Percentiles rank a stretch among this genome's conserved stretches.
Conservation (phyloP, 192 early-diverging fungal species). For the Coemansia sp. region DNA sequence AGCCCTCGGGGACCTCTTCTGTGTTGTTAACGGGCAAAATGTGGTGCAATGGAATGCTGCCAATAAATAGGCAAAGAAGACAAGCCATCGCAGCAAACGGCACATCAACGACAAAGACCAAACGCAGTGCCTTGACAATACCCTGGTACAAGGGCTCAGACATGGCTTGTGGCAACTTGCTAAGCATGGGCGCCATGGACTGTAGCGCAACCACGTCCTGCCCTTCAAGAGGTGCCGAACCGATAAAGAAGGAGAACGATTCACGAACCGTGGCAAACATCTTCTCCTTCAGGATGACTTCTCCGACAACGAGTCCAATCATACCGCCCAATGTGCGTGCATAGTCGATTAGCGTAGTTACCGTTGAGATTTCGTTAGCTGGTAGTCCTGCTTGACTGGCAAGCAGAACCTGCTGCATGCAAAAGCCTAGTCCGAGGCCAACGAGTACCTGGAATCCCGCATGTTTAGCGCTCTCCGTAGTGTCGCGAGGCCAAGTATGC, state of each 20-base stretch:
- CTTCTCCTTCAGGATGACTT: conserved; percentile 52
- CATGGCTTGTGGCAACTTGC: conserved; percentile 17
- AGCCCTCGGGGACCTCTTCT: conserved; percentile 37
- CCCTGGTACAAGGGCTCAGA: conserved; percentile 30
- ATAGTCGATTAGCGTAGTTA: conserved; percentile 55
- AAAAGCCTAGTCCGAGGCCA: conserved; percentile 52
- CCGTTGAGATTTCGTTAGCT: conserved; percentile 46
- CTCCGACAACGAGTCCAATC: conserved; percentile 53
- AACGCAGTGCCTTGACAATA: conserved; percentile 39
- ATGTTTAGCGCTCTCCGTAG: conserved; percentile 13
- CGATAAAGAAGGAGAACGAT: conserved; percentile 21
- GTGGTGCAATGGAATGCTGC: conserved; percentile 42
- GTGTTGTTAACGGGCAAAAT: conserved; percentile 27
- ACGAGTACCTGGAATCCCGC: conserved; percentile 40
- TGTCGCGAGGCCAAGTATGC: conserved; percentile 40
- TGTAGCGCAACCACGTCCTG: conserved; percentile 41
- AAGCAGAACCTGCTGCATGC: conserved; percentile 55
- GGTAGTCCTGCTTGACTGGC: conserved; percentile 45
- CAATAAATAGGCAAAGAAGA: conserved; percentile 41
- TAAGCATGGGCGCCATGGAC: conserved; percentile 43
- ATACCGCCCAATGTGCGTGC: conserved; percentile 55
- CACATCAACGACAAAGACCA: conserved; percentile 50
- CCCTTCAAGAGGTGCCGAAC: conserved; percentile 15
- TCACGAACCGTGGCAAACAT: conserved; percentile 35
- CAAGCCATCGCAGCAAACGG: conserved; percentile 50